Conservation (phyloP, 805 yeast genomes). For the Candida argentea region DNA sequence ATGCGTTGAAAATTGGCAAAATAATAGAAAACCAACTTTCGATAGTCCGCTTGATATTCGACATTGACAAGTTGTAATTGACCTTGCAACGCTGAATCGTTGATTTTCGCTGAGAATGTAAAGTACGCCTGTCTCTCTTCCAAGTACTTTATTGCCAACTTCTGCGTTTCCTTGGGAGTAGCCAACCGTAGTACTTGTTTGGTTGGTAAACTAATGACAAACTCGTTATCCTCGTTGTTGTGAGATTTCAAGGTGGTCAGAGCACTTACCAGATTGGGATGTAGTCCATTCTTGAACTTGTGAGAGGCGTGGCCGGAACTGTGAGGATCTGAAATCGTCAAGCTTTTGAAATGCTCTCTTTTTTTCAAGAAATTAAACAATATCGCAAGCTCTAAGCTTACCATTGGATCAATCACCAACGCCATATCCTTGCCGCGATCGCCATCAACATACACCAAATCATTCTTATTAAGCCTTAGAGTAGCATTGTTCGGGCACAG, state of each 20-base stretch:
- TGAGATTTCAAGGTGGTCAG: conserved; percentile 26
- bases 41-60: conserved; percentile 36
- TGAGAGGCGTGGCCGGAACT: conserved; percentile 6
- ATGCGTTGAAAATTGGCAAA: conserved; percentile 36
- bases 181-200: conserved; percentile 73
- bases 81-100: conserved; percentile 37
- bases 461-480: conserved; percentile 45
- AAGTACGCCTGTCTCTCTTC: conserved; percentile 66
- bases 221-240: conserved; percentile 46
- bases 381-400: conserved; percentile 55
- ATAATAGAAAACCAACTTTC: conserved; percentile 35
- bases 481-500: conserved; percentile 60
- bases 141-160: conserved; percentile 50
- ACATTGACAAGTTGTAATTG: conserved; percentile 30
- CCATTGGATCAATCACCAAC: conserved; percentile 56
- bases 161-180: conserved; percentile 57
- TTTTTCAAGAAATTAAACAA: conserved; percentile 67
- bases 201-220: conserved; percentile 58
- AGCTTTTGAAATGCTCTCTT: conserved; percentile 53
- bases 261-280: conserved; percentile 28
- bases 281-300: conserved; percentile 24
- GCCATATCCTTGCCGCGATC: conserved; percentile 78
- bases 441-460: conserved; percentile 71
- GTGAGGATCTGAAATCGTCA: conserved; percentile 23
- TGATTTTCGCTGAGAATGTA: conserved; percentile 43